Evolutionary conservation across 2,329 filamentous ascomycete species (phyloP).

Genomic region (Xylariaceae sp.): DNA sequence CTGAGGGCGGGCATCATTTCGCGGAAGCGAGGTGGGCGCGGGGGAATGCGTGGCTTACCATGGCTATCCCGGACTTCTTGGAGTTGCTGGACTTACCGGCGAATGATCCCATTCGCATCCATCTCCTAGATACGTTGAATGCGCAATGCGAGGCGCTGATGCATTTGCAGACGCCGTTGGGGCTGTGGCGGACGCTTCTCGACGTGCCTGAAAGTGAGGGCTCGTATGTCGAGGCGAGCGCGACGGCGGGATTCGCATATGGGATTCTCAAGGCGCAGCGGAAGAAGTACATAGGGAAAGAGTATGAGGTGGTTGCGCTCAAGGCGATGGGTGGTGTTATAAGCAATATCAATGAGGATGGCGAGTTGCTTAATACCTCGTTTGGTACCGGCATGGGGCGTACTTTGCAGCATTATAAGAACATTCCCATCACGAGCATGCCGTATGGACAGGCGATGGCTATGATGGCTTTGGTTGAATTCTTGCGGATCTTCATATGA

Average conservation of each 20-base stretch:
- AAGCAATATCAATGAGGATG: constrained; percentile 57
- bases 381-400: constrained; percentile 77
- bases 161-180: constrained; percentile 53
- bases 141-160: constrained; percentile 64
- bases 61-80: constrained; percentile 76
- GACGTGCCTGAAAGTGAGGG: constrained; percentile 61
- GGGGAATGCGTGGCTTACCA: constrained; percentile 71
- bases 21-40: constrained; percentile 53
- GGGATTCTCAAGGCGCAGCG: constrained; percentile 70
- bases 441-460: constrained; percentile 82
- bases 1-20: constrained; percentile 59
- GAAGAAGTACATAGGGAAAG: constrained; percentile 60
- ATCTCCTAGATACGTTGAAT: constrained; percentile 58
- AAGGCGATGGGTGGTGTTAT: constrained; percentile 64
- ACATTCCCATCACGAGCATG: constrained; percentile 73
- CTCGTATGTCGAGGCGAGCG: constrained; percentile 71
- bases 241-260: constrained; percentile 75
- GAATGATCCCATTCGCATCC: constrained; percentile 57
- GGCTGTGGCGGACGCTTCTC: constrained; percentile 70
- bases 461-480: constrained; percentile 74
- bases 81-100: constrained; percentile 61
- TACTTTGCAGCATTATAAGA: constrained; percentile 68
- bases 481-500: constrained; percentile 53
- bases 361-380: constrained; percentile 67
- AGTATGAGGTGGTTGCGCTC: constrained; percentile 57